Evolutionary conservation across 495 filamentous ascomycete species (phyloP).

Genomic region (Neurospora tetrasperma): DNA sequence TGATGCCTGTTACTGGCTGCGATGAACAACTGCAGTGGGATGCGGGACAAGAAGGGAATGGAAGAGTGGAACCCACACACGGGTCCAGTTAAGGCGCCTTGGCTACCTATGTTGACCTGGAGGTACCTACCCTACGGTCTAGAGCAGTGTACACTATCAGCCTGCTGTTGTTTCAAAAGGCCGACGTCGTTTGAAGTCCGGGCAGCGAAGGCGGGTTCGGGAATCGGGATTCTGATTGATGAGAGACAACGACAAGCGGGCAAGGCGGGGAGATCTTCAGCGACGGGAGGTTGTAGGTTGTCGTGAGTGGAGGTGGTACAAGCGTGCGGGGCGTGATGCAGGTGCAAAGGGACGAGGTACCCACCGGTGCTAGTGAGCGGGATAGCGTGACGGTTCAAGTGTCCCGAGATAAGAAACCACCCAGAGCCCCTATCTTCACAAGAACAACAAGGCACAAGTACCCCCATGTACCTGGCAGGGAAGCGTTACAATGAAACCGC

Average conservation of each 20-base stretch:
- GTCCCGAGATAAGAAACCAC: neutral
- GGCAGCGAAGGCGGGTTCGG: neutral
- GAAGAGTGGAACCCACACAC: neutral
- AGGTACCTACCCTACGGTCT: neutral
- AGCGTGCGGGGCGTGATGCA: neutral
- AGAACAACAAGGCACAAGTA: neutral
- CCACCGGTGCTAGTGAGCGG: neutral
- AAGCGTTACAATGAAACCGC: neutral
- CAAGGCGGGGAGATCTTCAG: neutral
- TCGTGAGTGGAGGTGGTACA: neutral
- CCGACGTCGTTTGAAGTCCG: neutral
- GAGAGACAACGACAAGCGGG: neutral
- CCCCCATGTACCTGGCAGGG: neutral
- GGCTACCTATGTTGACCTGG: neutral
- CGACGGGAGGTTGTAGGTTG: neutral
- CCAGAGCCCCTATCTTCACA: neutral
- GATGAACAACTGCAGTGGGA: neutral
- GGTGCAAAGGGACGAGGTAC: neutral
- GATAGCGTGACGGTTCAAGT: neutral
- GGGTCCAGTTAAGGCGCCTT: neutral
- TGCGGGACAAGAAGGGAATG: neutral
- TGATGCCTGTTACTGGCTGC: neutral
- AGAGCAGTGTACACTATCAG: neutral
- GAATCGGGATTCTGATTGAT: neutral
- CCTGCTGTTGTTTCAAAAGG: neutral